Evolutionary conservation across 176 grass and related monocot species (phyloP).

Genomic region (Carex myosuroides): DNA sequence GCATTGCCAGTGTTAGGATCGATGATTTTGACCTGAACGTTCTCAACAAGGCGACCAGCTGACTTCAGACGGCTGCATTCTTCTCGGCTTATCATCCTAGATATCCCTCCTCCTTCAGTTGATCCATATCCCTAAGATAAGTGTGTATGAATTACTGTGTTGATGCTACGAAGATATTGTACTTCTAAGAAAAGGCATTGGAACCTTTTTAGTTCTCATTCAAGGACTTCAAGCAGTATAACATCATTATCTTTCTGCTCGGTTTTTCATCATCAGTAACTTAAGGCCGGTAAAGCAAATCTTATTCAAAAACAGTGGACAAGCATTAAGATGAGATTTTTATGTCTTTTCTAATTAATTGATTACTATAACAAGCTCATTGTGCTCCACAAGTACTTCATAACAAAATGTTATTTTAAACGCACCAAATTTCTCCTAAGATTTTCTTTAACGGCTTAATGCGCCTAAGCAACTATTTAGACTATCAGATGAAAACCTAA

Average conservation of each 20-base stretch:
- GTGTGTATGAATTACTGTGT: background rate
- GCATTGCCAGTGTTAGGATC: conserved; percentile 29
- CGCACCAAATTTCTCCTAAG: no score
- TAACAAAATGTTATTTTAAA: no score
- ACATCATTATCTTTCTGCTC: no score
- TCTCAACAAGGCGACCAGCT: conserved; percentile 28
- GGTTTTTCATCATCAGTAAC: no score
- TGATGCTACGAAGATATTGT: background rate
- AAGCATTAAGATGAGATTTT: no score
- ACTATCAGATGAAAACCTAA: no score
- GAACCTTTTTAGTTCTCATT: background rate
- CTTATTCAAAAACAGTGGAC: no score
- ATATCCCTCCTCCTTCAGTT: conserved; percentile 48
- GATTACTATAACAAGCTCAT: accelerated
- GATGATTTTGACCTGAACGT: conserved; percentile 53
- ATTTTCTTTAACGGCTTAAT: no score
- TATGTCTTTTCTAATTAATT: no score
- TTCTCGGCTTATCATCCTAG: conserved; percentile 36
- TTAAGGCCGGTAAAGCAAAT: no score
- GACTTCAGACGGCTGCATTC: conserved; percentile 48
- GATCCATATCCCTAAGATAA: conserved; percentile 53
- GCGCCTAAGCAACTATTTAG: no score
- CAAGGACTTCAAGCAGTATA: background rate
- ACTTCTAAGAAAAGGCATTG: background rate
- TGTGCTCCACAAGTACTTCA: no score